Evolutionary conservation across 2,329 filamentous ascomycete genomes (phyloP).

Genomic region (Metarhizium anisopliae): DNA sequence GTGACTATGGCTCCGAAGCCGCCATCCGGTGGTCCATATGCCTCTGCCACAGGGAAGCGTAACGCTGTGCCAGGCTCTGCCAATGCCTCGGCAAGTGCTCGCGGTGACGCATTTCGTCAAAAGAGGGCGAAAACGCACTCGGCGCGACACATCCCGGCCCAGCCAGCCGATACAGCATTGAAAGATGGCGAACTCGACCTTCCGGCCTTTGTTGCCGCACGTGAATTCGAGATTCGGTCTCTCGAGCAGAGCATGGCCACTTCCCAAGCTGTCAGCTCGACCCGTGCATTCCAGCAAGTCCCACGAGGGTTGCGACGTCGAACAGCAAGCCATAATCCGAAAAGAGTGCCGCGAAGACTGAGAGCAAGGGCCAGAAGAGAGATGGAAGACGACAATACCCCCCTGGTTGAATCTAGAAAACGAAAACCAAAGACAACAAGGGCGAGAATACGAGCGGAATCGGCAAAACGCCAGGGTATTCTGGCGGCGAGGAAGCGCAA

Average conservation of each 20-base stretch:
- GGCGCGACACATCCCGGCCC: constrained; percentile 40
- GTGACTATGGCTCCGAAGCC: constrained; percentile 18
- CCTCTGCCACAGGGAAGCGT: constrained; percentile 18
- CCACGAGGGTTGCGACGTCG: constrained; percentile 75
- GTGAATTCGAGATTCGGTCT: constrained; percentile 82
- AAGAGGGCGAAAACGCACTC: constrained; percentile 39
- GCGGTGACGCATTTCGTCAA: constrained; percentile 18
- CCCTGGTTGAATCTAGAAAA: constrained; percentile 58
- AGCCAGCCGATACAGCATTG: constrained; percentile 40
- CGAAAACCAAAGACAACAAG: constrained; percentile 52
- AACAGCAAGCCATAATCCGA: constrained; percentile 92
- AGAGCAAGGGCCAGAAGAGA: constrained; percentile 58
- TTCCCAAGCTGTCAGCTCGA: constrained; percentile 52
- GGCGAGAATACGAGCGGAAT: constrained; percentile 61
- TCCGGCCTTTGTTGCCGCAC: constrained; percentile 71
- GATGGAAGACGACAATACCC: constrained; percentile 88
- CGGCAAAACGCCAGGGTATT: constrained; percentile 59
- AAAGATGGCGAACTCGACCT: constrained; percentile 76
- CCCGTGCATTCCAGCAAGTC: constrained; percentile 83
- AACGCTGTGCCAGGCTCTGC: constrained; percentile 9
- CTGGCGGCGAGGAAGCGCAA: constrained; percentile 49
- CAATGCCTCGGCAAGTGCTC: constrained; percentile 5
- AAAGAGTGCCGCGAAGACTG: constrained; percentile 73
- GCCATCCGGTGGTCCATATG: constrained; percentile 15
- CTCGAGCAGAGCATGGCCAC: constrained; percentile 74